Conservation (phyloP, 1,139 yeast genomes). For the Taphrina flavorubra region DNA sequence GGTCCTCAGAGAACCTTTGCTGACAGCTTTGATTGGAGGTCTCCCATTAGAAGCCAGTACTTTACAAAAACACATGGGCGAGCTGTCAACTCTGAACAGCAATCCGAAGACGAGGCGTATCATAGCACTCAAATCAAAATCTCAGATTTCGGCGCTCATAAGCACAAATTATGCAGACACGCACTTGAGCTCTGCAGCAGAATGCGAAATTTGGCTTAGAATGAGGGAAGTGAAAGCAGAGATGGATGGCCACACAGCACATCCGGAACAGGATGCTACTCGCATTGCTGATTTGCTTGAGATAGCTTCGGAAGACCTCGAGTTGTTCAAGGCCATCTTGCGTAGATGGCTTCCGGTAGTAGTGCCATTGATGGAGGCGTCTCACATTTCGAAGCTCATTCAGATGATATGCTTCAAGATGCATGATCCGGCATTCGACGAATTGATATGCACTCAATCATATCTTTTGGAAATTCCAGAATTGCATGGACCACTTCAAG, state of each 20-base stretch:
- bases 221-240: neutral
- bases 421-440: neutral
- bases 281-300: neutral
- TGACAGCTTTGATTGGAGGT: slow-evolving; percentile 5
- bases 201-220: slow-evolving; percentile 10
- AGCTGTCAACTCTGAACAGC: neutral
- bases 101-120: neutral
- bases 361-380: neutral
- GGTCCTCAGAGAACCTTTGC: neutral
- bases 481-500: slow-evolving; percentile 15
- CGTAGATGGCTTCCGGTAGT: neutral
- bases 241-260: no score
- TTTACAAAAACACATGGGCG: neutral
- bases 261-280: neutral
- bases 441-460: neutral
- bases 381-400: neutral
- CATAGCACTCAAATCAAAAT: neutral
- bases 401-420: neutral
- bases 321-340: neutral
- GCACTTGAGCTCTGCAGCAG: neutral
- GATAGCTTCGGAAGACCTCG: neutral
- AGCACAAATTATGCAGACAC: neutral
- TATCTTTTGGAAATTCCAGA: slow-evolving; percentile 15
- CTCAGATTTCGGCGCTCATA: neutral
- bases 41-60: neutral